These are phyloP conservation scores for Aspergillus sp. DNA, from an alignment of 2,329 filamentous ascomycete genomes.

Conservation along the genomic window DNA sequence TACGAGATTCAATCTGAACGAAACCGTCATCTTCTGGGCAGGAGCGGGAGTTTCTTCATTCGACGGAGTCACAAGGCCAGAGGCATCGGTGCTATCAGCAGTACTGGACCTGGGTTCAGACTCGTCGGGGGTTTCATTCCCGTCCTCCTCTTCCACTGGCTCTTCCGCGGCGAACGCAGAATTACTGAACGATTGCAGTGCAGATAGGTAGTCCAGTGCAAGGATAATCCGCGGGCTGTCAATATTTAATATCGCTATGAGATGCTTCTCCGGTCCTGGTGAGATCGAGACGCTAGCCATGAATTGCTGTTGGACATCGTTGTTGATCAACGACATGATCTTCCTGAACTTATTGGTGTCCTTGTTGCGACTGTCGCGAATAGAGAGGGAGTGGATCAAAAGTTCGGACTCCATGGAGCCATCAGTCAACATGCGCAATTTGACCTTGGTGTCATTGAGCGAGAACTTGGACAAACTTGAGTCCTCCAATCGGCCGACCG, in stretches of 20 bases:
- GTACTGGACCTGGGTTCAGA: conserved; percentile 35
- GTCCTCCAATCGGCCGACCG: conserved; percentile 73
- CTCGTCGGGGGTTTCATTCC: conserved; percentile 37
- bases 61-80: conserved; percentile 17
- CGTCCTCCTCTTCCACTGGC: conserved; percentile 30
- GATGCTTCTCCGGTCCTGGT: conserved; percentile 72
- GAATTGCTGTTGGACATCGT: conserved; percentile 87
- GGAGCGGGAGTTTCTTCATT: conserved; percentile 33
- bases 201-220: conserved; percentile 91
- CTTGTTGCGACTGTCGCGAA: conserved; percentile 82
- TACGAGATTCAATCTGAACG: conserved; percentile 89
- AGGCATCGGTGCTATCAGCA: conserved; percentile 25
- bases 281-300: conserved; percentile 97
- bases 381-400: conserved; percentile 90
- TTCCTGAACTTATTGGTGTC: conserved; percentile 95
- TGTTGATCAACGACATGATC: conserved; percentile 97
- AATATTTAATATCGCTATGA: conserved; percentile 89
- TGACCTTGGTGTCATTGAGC: conserved; percentile 86
- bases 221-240: conserved; percentile 95
- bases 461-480: conserved; percentile 93
- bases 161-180: conserved; percentile 63
- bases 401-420: conserved; percentile 89
- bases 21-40: conserved; percentile 65
- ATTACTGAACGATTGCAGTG: conserved; percentile 78
- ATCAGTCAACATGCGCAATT: conserved; percentile 90